Conservation (phyloP, 2,329 filamentous ascomycete species). For the Phaeosphaeriaceae sp. region DNA sequence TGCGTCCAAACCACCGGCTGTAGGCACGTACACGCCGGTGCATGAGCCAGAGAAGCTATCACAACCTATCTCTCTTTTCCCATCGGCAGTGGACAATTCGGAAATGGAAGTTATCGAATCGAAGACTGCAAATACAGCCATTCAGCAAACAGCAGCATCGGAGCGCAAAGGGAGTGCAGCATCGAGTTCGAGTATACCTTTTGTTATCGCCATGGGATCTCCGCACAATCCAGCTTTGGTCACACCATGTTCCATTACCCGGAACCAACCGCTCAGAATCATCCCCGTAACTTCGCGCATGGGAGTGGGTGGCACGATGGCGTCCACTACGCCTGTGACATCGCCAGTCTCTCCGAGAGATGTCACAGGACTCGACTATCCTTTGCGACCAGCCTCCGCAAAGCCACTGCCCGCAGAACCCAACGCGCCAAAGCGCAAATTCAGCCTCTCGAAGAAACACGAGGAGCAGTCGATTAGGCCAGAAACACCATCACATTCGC, state of each 20-base stretch:
- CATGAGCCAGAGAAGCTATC: background rate
- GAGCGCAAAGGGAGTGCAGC: conserved; percentile 26
- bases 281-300: conserved; percentile 20
- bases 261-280: conserved; percentile 20
- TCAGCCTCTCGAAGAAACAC: conserved; percentile 13
- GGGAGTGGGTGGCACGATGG: conserved; percentile 43
- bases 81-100: conserved; percentile 2
- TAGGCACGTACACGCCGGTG: background rate
- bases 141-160: conserved; percentile 6
- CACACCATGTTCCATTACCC: conserved; percentile 32
- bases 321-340: conserved; percentile 29
- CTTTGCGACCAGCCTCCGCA: conserved; percentile 1
- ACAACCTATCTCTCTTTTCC: background rate
- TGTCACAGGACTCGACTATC: conserved; percentile 4
- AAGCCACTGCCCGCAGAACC: background rate
- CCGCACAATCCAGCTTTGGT: conserved; percentile 40
- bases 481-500: conserved; percentile 23
- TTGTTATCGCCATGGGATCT: conserved; percentile 39
- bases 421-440: conserved; percentile 7
- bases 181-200: conserved; percentile 31
- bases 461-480: conserved; percentile 6
- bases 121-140: conserved; percentile 10
- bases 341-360: conserved; percentile 25
- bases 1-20: background rate
- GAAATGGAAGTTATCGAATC: conserved; percentile 24